These are phyloP conservation scores for Hypoxylon intermedium DNA, from an alignment of 495 filamentous ascomycete genomes.

Conservation along the genomic window DNA sequence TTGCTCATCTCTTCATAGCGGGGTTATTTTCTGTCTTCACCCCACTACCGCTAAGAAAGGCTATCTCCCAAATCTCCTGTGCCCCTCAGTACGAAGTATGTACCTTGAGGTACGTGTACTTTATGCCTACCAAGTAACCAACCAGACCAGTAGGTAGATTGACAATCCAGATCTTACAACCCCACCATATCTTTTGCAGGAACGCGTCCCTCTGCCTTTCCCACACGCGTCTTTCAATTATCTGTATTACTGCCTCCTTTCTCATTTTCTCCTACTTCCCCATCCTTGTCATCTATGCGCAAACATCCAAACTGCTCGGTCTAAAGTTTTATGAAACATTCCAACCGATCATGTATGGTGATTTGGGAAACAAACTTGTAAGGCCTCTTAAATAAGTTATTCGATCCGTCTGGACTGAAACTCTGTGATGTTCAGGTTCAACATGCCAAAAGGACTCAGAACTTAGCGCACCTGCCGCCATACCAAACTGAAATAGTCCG, in stretches of 20 bases:
- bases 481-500: constrained; percentile 95
- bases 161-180: too few species aligned
- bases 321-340: background rate
- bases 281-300: background rate
- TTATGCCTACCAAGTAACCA: too few species aligned
- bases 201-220: background rate
- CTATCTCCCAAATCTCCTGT: too few species aligned
- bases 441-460: constrained; percentile 95
- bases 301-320: background rate
- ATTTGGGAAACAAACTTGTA: constrained; percentile 80
- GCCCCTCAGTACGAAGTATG: background rate
- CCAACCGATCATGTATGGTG: constrained; percentile 78
- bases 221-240: background rate
- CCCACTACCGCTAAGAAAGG: background rate
- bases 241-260: background rate
- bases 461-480: constrained; percentile 83
- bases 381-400: background rate
- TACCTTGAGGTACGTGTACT: background rate
- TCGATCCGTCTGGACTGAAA: constrained; percentile 23
- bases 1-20: constrained; percentile 8
- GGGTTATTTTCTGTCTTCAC: background rate
- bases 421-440: constrained; percentile 68
- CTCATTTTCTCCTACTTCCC: background rate
- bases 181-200: background rate
- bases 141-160: too few species aligned